Evolutionary conservation across 495 filamentous ascomycete genomes (phyloP), one percentile per base, ranked within the genome.

Genomic region (Aspergillus egyptiacus): DNA sequence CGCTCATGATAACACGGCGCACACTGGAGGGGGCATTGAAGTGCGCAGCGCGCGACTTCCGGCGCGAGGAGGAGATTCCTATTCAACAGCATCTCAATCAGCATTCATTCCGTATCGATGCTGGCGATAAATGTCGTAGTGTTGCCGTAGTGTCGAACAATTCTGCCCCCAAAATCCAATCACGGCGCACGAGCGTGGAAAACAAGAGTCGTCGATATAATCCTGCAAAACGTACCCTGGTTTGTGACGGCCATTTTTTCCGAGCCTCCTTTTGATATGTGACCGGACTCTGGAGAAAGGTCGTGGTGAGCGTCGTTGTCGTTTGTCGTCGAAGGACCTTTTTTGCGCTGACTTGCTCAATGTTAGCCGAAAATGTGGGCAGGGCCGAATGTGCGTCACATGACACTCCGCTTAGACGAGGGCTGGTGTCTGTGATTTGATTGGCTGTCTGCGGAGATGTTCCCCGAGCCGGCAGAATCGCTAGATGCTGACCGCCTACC

Each of bases 41-140:
- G 79, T 99, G 91, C 57, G 87, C 88, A 81, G 94, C 94, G 75
- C 93, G 87, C 70, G 87, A 88, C 86, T 99, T 99, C 71, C 91
- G 81, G 74, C 93, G 84, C 64, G 88, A 95, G 72, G 86, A 88
- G 72, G 81, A 73, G 67, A 89, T 43, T 43, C 25, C 40, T 43
- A 43, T 42, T 31, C 38, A 14, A 43, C 11, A 3, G 32, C 4
- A 41, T 31, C 9, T 38, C 25, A 15, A 43, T 43, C 20, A 43
- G 40, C 18, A 43, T 43, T 32, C 14, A 14, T 43, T 8, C 17
- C 15, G 17, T 13, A 43, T 5, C 23, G 2, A 31, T 27, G 24
- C 14, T 42, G 25, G 39, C 24, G 25, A 20, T 5, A 9, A 15
- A 20, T 28, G 27, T 14, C 25, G 2, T 19, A 10, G 13, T 28